phyloP scores from a whole-genome alignment of 2,329 filamentous ascomycete species.

The Claviceps fusiformis region DNA sequence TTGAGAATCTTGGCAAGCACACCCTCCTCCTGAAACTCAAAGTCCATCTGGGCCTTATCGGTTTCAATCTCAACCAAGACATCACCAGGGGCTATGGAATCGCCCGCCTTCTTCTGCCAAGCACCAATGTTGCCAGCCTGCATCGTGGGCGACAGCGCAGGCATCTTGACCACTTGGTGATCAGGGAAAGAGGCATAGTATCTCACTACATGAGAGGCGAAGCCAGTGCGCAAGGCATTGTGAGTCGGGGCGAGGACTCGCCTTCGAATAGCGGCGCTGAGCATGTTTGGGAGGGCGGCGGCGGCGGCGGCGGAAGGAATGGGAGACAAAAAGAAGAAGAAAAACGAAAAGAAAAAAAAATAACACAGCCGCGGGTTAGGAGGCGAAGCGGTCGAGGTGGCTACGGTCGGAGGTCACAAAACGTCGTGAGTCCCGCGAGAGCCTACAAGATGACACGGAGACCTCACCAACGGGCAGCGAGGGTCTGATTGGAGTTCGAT shows the following conservation, averaged over 20 bases:
- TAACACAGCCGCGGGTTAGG: conserved; percentile 14
- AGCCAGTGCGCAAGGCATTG: conserved; percentile 35
- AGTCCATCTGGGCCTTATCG: conserved; percentile 99
- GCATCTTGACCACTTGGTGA: conserved; percentile 95
- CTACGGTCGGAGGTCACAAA: conserved; percentile 9
- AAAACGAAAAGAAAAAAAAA: conserved; percentile 9
- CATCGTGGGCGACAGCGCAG: conserved; percentile 96
- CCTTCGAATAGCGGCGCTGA: conserved; percentile 51
- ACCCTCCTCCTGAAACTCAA: conserved; percentile 98
- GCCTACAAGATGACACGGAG: not conserved
- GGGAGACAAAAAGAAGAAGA: not conserved
- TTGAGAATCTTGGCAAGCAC: conserved; percentile 88
- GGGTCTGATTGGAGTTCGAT: conserved; percentile 5
- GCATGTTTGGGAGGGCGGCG: conserved; percentile 28
- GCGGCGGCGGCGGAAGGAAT: no score
- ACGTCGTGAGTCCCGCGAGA: not conserved
- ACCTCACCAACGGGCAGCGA: not conserved
- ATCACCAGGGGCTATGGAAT: conserved; percentile 76
- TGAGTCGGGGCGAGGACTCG: conserved; percentile 40
- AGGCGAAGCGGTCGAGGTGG: conserved; percentile 7
- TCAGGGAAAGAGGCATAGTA: conserved; percentile 77
- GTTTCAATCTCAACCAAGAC: conserved; percentile 98
- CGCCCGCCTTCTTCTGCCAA: conserved; percentile 96
- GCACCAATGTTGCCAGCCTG: conserved; percentile 87
- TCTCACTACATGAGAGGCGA: conserved; percentile 43